A percentile compares a stretch with the other conserved stretches of the same genome.
phyloP scores from a whole-genome alignment of 352 stramenopile species.

The Phytophthora tentaculata region DNA sequence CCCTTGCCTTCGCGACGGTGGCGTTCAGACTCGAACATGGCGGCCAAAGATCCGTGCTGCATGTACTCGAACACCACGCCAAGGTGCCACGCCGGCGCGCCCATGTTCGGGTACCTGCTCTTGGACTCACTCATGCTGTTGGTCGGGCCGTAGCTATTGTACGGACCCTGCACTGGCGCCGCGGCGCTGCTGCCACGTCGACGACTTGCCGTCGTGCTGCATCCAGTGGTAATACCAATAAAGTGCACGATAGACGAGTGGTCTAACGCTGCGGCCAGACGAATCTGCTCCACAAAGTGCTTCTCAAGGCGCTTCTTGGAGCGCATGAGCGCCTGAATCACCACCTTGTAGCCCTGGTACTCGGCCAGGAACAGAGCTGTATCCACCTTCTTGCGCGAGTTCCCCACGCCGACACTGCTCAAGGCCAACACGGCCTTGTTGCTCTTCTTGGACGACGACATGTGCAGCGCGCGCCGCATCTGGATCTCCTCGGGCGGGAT shows the following conservation, averaged over 20 bases:
- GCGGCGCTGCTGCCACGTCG: conserved; percentile 33
- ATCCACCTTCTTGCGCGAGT: conserved; percentile 28
- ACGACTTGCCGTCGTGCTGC: conserved; percentile 42
- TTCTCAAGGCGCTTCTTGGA: conserved; percentile 60
- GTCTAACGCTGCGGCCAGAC: conserved; percentile 62
- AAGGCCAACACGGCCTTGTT: conserved; percentile 39
- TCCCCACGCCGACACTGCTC: conserved; percentile 34
- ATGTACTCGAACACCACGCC: conserved; percentile 83
- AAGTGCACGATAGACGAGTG: conserved; percentile 81
- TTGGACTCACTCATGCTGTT: conserved; percentile 34
- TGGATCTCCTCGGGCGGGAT: conserved; percentile 74
- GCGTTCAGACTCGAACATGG: conserved; percentile 65
- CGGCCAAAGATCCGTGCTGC: conserved; percentile 62
- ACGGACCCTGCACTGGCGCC: conserved; percentile 5
- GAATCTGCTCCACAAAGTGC: conserved; percentile 73
- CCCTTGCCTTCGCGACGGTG: conserved; percentile 63
- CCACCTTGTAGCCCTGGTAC: conserved; percentile 76
- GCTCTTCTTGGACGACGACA: conserved; percentile 31
- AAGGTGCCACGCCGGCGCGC: conserved; percentile 59
- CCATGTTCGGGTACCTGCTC: conserved; percentile 39
- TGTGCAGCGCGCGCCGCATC: conserved; percentile 48
- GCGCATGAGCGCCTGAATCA: conserved; percentile 63
- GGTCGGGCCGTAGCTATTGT: conserved; percentile 25
- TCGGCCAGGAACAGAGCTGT: conserved; percentile 61
- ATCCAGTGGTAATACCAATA: conserved; percentile 74